Evolutionary conservation across 2,329 filamentous ascomycete species (phyloP).

Genomic region (Aspergillus caelatus): DNA sequence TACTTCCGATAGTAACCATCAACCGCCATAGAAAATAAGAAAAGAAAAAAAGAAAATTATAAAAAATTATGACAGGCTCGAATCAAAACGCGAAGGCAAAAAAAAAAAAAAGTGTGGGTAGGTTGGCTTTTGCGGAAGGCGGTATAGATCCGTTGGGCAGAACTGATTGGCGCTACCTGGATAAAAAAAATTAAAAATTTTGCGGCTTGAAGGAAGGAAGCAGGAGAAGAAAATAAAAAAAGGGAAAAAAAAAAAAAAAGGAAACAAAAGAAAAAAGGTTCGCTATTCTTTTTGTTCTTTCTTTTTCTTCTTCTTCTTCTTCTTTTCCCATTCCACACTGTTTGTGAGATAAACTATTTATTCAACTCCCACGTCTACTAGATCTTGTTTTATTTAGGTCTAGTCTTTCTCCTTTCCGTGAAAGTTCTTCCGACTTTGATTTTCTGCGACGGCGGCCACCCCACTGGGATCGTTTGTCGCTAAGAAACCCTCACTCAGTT

Average conservation of each 20-base stretch:
- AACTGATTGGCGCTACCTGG: conserved; percentile 23
- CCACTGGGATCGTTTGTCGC: conserved; percentile 38
- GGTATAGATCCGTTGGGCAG: conserved; percentile 25
- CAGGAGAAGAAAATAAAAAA: conserved; percentile 17
- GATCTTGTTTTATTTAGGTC: conserved; percentile 26
- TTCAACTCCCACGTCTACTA: conserved; percentile 22
- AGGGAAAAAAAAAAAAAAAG: conserved; percentile 10
- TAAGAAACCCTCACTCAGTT: conserved; percentile 34
- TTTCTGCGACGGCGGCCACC: conserved; percentile 29
- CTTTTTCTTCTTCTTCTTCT: conserved; percentile 18
- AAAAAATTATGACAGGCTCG: not conserved
- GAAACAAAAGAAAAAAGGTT: conserved; percentile 8
- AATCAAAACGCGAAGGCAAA: conserved; percentile 17
- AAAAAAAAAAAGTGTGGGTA: conserved; percentile 17
- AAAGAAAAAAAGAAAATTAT: not conserved
- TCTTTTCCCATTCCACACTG: conserved; percentile 23
- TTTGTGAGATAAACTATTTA: conserved; percentile 7
- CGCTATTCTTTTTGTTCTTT: conserved; percentile 15
- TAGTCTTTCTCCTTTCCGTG: conserved; percentile 27
- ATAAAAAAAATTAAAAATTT: conserved; percentile 30
- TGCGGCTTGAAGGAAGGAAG: conserved; percentile 17
- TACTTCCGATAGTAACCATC: not conserved
- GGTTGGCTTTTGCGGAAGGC: conserved; percentile 17
- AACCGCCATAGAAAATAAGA: not conserved
- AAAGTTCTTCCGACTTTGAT: conserved; percentile 15